Conservation (phyloP, 2,329 filamentous ascomycete species). For the Paracorniculantispora psalliotae region DNA sequence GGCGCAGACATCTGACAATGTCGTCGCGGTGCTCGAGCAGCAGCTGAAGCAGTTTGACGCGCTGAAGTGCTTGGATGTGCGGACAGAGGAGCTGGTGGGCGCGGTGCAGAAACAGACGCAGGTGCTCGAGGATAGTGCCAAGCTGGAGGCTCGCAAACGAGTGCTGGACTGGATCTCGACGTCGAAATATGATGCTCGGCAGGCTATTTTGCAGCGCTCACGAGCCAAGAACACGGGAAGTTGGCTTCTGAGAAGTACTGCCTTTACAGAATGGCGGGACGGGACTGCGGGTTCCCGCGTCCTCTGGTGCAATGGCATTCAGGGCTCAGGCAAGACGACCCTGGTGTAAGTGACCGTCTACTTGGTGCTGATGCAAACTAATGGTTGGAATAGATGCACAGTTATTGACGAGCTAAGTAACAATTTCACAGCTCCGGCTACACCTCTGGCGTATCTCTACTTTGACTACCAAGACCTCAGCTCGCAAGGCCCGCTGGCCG, state of each 20-base stretch:
- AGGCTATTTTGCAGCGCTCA: constrained; percentile 10
- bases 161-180: constrained; percentile 9
- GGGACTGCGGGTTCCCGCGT: constrained; percentile 7
- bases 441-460: constrained; percentile 23
- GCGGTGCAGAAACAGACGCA: not conserved
- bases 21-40: constrained; percentile 15
- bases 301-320: constrained; percentile 21
- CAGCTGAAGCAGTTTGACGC: constrained; percentile 18
- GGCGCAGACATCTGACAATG: constrained; percentile 18
- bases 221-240: constrained; percentile 18
- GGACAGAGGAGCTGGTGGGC: not conserved
- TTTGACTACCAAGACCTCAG: constrained; percentile 26
- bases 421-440: not conserved
- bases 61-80: not conserved
- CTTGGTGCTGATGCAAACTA: not conserved
- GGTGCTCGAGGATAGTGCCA: not conserved
- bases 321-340: constrained; percentile 21
- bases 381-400: not conserved
- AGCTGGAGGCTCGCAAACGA: not conserved
- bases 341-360: constrained; percentile 16
- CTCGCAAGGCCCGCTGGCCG: constrained; percentile 18
- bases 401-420: not conserved
- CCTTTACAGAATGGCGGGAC: not conserved
- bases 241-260: constrained; percentile 16
- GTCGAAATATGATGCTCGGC: not conserved